Base-by-base conservation (phyloP, 345 rosid genomes). In the Atalantia buxifolia region DNA sequence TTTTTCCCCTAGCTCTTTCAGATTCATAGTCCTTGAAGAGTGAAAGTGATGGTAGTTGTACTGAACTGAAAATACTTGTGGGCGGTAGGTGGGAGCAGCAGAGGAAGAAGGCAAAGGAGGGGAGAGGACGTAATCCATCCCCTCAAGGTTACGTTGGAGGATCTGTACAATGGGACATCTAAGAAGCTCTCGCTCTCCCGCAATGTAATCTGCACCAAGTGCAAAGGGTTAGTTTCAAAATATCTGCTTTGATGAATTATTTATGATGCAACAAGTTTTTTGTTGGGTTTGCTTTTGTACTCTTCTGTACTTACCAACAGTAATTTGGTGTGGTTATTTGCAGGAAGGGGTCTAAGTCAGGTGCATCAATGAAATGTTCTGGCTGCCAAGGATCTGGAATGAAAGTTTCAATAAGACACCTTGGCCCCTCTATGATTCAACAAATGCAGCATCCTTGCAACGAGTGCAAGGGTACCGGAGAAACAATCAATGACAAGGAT, bases 91-190 rank as follows among this genome's bases (percentile, higher is more conserved):
- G 97, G 93, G 84, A 89, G 95, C 78, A 94, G 97, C 86, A 80
- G 97, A 78, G 92, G 93, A 75, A 82, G 98, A 61, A 92, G 98
- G 84, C 98, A 94, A 82, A 89, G 97, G 71, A 88, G 92, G 84
- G 98, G 98, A 30, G 97, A 93, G 87, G 97, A 94, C 83, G 98
- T 92, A 61, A 80, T 92, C 64, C 98, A 94, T 82, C 95, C 97
- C 21, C 85, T 94, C 9, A 94, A 94, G 83, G 97, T 94, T 69
- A 89, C 98, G 16, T 75, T 93, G 63, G 98, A 94, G 80, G 98
- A 94, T 75, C 84, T 91, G 2, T 94, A 94, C 79, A 90, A 89
- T 30, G 98, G 98, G 45, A 89, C 91, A 21, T 86, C 89, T 53
- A 94, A 94, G 89, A 94, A 93, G 84, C 89, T 93, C 5, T 90